Conservation (phyloP, 352 stramenopile genomes). For the Saprolegnia diclina region DNA sequence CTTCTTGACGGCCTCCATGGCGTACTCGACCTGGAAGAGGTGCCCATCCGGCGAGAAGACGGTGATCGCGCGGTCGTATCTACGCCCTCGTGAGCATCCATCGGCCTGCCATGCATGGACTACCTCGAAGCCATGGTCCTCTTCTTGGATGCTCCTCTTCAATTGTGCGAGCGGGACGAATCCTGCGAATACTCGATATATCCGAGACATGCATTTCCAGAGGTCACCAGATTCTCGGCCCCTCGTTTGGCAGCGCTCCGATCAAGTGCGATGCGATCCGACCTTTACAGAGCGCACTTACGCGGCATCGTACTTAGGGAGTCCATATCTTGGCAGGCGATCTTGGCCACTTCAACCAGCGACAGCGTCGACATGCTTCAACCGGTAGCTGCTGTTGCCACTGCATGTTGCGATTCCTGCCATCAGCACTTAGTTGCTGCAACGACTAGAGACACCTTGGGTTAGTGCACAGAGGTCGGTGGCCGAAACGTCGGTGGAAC, state of each 20-base stretch:
- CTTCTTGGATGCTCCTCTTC: constrained; percentile 2
- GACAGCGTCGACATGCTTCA: no score
- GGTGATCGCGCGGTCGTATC: constrained; percentile 99
- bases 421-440: no score
- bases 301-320: no score
- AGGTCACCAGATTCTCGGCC: background rate
- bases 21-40: constrained; percentile 99
- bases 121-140: constrained; percentile 13
- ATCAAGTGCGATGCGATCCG: constrained; percentile 5
- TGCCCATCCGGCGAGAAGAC: constrained; percentile 99
- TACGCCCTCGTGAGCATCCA: constrained; percentile 31
- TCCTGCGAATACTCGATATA: constrained; percentile 5
- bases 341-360: background rate
- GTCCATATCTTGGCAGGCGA: background rate
- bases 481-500: no score
- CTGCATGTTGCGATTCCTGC: no score
- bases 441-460: no score
- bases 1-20: constrained; percentile 98
- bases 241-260: constrained; percentile 4
- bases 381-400: no score
- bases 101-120: background rate
- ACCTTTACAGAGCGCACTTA: background rate
- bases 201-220: background rate
- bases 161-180: constrained; percentile 8
- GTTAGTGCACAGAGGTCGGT: no score